Evolutionary conservation across 2,329 filamentous ascomycete genomes (phyloP), one percentile per base, ranked within the genome.

Genomic region (Pezicula radicicola): DNA sequence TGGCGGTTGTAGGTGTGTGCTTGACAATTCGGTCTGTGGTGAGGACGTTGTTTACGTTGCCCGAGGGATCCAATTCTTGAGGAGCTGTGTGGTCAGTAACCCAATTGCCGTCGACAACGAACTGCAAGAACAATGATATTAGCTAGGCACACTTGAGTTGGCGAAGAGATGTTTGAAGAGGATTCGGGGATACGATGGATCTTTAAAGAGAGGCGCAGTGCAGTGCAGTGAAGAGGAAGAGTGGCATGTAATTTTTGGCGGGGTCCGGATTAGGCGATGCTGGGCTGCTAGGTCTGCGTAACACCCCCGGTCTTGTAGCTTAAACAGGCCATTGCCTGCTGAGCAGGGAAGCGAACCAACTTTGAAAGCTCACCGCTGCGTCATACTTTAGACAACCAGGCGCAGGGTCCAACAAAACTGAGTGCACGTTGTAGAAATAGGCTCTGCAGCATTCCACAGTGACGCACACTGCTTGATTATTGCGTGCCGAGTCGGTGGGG

Each of bases 81-180:
- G 89, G 88, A 40, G 86, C 88, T 53, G 84, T 84, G 63, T 86
- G 83, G 72, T 97, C 92, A 69, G 85, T 88, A 47, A 84, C 85
- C 94, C 94, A 99, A 62, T 81, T 83, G 61, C 89, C 90, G 80
- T 99, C 91, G 60, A 97, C 93, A 63, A 99, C 89, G 71, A 96
- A 99, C 93, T 97, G 50, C 42, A 19, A 25, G 30, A 19, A 36
- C 18, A 6, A 47, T 36, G 18, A 36, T 18, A n/a, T 45, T 45
- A 45, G 42, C 27, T 15, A 13, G 19, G 27, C 7, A 21, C 10
- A 28, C 27, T 18, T 13, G 13, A 44, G 3, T 21, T 4, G 7
- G 28, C 60, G 39, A 30, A 57, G 49, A 46, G 30, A 54, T 54
- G 52, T 51, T 50, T 51, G 45, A 36, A 47, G 56, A 56, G 40